phyloP scores from a whole-genome alignment of 1,139 yeast species.

The Taphrina deformans region DNA sequence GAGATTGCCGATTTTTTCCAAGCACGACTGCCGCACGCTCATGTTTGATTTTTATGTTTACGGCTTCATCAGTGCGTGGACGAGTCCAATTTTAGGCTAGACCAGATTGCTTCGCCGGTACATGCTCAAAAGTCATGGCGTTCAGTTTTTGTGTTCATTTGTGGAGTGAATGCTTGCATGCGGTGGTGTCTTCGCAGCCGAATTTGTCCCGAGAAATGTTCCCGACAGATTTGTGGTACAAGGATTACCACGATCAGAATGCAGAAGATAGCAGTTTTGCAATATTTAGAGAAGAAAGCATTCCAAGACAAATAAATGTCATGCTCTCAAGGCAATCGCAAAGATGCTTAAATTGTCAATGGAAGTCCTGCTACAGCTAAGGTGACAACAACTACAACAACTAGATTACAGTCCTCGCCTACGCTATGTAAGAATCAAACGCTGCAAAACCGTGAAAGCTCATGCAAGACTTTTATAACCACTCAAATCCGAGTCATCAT shows the following conservation, averaged over 20 bases:
- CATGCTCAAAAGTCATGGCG: too few species aligned
- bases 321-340: too few species aligned
- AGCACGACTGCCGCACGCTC: background rate
- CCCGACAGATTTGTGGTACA: background rate
- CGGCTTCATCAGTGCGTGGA: too few species aligned
- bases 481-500: background rate
- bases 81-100: too few species aligned
- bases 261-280: too few species aligned
- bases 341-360: too few species aligned
- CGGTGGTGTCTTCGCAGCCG: background rate
- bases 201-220: background rate
- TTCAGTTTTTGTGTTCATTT: background rate
- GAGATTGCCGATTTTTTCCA: background rate
- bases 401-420: background rate
- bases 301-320: too few species aligned
- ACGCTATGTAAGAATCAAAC: background rate
- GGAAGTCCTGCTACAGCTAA: background rate
- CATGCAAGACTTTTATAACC: conserved; percentile 4
- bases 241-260: too few species aligned
- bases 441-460: background rate
- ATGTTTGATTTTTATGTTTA: background rate
- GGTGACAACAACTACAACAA: background rate
- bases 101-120: too few species aligned
- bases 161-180: background rate
- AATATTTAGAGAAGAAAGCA: too few species aligned